phyloP scores from a whole-genome alignment of 352 stramenopile species.

The Elongisporangium undulatum region DNA sequence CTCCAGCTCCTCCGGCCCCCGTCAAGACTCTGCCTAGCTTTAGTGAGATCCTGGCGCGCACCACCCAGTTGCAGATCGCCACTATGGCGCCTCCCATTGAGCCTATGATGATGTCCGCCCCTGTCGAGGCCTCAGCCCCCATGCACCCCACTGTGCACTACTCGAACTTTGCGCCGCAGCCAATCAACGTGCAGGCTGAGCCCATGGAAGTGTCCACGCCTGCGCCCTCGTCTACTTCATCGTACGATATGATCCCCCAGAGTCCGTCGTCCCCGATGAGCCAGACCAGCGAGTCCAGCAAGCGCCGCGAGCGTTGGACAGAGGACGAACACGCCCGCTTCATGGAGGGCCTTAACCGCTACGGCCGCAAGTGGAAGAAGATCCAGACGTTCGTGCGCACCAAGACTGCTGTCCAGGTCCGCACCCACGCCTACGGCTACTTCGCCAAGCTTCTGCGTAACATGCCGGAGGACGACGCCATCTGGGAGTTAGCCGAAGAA shows the following conservation, averaged over 20 bases:
- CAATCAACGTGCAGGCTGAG: constrained; percentile 6
- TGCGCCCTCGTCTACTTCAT: background rate
- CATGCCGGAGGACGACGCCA: constrained; percentile 79
- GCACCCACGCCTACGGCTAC: constrained; percentile 85
- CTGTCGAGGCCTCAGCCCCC: constrained; percentile 1
- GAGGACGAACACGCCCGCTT: constrained; percentile 80
- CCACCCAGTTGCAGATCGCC: constrained; percentile 52
- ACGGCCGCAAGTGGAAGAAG: constrained; percentile 87
- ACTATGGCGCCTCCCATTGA: constrained; percentile 20
- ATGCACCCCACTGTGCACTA: background rate
- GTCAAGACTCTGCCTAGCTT: constrained; percentile 57
- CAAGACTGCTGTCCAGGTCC: constrained; percentile 82
- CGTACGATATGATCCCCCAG: constrained; percentile 13
- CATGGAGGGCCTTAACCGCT: constrained; percentile 83
- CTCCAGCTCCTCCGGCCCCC: constrained; percentile 8
- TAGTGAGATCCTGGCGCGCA: constrained; percentile 56
- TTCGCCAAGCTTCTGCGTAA: constrained; percentile 84
- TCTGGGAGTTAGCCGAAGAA: constrained; percentile 76
- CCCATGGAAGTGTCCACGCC: background rate
- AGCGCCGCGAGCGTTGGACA: constrained; percentile 78
- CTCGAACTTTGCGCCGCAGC: constrained; percentile 1
- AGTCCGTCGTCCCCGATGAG: constrained; percentile 48
- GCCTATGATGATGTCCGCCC: constrained; percentile 2
- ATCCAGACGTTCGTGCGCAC: constrained; percentile 85
- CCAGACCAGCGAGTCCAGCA: constrained; percentile 57